These are phyloP conservation scores for Candida loeiensis DNA, from an alignment of 805 yeast species.

Conservation along the genomic window DNA sequence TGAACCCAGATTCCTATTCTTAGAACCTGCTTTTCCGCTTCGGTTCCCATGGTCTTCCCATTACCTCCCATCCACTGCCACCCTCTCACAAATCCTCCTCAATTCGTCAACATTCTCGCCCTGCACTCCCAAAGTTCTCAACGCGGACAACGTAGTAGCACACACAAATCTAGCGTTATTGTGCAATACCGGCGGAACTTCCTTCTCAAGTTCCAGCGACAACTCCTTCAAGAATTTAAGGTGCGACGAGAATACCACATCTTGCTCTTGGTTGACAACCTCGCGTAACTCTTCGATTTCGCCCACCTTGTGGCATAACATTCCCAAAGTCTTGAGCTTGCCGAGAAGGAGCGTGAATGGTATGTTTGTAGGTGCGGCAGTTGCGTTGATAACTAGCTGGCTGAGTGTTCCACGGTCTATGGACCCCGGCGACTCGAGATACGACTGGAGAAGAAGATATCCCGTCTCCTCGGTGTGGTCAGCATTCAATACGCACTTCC, in stretches of 20 bases:
- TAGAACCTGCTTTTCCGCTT: background rate
- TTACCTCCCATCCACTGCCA: background rate
- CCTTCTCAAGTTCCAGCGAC: conserved; percentile 4
- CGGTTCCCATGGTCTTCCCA: background rate
- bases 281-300: conserved; percentile 2
- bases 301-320: conserved; percentile 13
- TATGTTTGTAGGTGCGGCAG: conserved; percentile 4
- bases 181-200: conserved; percentile 14
- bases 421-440: conserved; percentile 1
- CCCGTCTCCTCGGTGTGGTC: conserved; percentile 12
- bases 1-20: too few species aligned
- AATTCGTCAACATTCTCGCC: conserved; percentile 2
- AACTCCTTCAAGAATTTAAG: conserved; percentile 15
- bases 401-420: background rate
- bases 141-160: conserved; percentile 16
- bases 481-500: conserved; percentile 7
- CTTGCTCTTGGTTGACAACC: conserved; percentile 3
- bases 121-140: conserved; percentile 1
- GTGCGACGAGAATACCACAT: conserved; percentile 11
- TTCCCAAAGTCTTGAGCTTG: conserved; percentile 21
- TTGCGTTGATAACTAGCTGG: background rate
- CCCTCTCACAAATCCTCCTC: conserved; percentile 2
- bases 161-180: conserved; percentile 35
- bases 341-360: conserved; percentile 10
- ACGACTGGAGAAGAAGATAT: conserved; percentile 22